These are phyloP conservation scores for Exophiala sideris DNA, from an alignment of 2,329 filamentous ascomycete species.

Conservation along the genomic window DNA sequence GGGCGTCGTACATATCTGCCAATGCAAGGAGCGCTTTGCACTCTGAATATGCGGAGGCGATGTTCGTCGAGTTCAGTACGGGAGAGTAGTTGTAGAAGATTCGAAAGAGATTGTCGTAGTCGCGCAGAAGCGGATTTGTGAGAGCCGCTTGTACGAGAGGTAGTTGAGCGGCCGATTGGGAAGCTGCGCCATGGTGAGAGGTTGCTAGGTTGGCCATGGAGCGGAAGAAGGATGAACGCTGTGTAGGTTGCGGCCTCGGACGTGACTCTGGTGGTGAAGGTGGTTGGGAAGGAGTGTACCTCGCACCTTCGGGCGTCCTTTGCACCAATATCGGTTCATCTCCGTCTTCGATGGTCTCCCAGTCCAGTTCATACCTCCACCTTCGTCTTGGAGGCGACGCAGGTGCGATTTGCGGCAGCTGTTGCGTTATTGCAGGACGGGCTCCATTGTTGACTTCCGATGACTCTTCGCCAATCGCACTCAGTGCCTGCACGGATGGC, in stretches of 20 bases:
- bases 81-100: constrained; percentile 94
- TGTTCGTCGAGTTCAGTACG: constrained; percentile 76
- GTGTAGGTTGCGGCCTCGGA: constrained; percentile 60
- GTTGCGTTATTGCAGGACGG: neutral
- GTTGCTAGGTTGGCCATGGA: constrained; percentile 76
- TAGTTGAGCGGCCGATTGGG: constrained; percentile 52
- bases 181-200: constrained; percentile 38
- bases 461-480: constrained; percentile 51
- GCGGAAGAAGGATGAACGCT: constrained; percentile 70
- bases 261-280: constrained; percentile 49
- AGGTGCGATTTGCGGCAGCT: constrained; percentile 8
- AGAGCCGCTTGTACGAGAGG: constrained; percentile 56
- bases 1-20: constrained; percentile 92
- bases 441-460: constrained; percentile 33
- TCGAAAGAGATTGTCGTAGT: constrained; percentile 94
- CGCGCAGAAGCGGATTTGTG: constrained; percentile 71
- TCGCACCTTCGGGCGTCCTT: constrained; percentile 43
- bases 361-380: constrained; percentile 88
- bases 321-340: constrained; percentile 84
- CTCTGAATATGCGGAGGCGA: constrained; percentile 87
- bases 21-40: constrained; percentile 85
- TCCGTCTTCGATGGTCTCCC: constrained; percentile 62
- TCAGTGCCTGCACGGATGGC: constrained; percentile 43
- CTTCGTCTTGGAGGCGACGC: constrained; percentile 51
- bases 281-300: constrained; percentile 25